A percentile compares a stretch with the other conserved stretches of the same genome.
Evolutionary conservation across 305 asterid species (phyloP).

Genomic region (Plantago rigida): DNA sequence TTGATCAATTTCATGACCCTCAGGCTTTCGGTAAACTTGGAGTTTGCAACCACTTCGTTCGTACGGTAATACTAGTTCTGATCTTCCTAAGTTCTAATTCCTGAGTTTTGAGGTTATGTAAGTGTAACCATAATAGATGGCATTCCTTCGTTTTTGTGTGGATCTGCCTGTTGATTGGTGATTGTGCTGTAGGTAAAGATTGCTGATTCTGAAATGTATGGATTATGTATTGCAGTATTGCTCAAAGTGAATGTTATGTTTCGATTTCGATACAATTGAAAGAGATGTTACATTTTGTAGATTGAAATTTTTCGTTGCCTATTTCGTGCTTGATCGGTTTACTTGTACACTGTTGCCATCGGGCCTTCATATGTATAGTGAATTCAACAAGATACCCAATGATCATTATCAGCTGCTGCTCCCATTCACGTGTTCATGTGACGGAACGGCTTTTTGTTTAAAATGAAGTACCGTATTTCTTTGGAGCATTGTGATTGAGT

Average conservation of each 20-base stretch:
- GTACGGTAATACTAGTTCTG: conserved; percentile 43
- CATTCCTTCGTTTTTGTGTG: background rate
- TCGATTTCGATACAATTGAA: conserved; percentile 1
- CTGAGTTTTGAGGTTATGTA: background rate
- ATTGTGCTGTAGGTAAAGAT: background rate
- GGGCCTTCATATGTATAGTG: background rate
- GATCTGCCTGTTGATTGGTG: background rate
- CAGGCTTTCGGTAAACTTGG: conserved; percentile 42
- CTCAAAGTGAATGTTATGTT: background rate
- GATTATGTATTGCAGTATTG: no score
- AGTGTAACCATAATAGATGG: no score
- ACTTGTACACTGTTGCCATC: no score
- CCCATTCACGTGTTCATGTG: background rate
- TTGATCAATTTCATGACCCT: conserved; percentile 37
- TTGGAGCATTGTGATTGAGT: background rate
- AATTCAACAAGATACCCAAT: background rate
- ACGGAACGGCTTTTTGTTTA: conserved; percentile 9
- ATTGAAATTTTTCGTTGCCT: background rate
- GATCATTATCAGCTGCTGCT: background rate
- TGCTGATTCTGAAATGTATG: background rate
- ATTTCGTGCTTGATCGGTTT: background rate
- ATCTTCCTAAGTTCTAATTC: background rate
- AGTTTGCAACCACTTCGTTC: conserved; percentile 68
- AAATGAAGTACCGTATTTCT: background rate
- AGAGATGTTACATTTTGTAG: conserved; percentile 2